Base-by-base conservation (phyloP, 148 eudicot genomes). In the Spergularia marina region DNA sequence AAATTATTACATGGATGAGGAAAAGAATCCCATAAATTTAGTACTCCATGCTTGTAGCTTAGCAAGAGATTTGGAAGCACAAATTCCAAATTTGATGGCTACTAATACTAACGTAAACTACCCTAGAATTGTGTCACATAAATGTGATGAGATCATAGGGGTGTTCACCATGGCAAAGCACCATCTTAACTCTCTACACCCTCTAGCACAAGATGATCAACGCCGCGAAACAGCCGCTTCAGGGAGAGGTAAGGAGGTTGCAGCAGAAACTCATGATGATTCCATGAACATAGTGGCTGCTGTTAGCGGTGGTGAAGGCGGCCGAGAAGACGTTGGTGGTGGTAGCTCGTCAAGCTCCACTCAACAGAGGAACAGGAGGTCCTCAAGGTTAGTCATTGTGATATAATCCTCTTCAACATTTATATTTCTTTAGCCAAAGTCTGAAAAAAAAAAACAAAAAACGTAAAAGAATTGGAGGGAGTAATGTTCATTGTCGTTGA, bases 121-220 rank as follows among this genome's bases (percentile, higher is more conserved):
- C 20, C 84, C 82, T 3, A 39, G 69, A 16, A 51, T 53, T 67
- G 49, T 88, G 12, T 5, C 65, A 2, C 65, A 47, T 5, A 77
- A 82, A 7, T 88, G 95, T 47, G 86, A 84, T 10, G 89, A 90
- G 60, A 85, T 90, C 4, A 68, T 77, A 18, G 65, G 76, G 13
- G 56, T 75, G 0, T 90, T 90, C 34, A 74, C 67, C 12, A 40
- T n/a, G 25, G 82, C 74, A 6, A 80, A 82, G 63, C 81, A 83
- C 40, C 60, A 54, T 58, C 69, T 89, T 53, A 74, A 51, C 51
- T 54, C 63, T 36, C 3, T 74, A 40, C 53, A 53, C 57, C 72
- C 68, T 1, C 21, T 54, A 14, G 41, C 41, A 41, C 10, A 34
- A 6, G 77, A 55, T 15, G 21, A 60, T 1, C 20, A 51, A 16